Evolutionary conservation across 805 yeast species (phyloP).

Genomic region (Clavispora carvajalis): DNA sequence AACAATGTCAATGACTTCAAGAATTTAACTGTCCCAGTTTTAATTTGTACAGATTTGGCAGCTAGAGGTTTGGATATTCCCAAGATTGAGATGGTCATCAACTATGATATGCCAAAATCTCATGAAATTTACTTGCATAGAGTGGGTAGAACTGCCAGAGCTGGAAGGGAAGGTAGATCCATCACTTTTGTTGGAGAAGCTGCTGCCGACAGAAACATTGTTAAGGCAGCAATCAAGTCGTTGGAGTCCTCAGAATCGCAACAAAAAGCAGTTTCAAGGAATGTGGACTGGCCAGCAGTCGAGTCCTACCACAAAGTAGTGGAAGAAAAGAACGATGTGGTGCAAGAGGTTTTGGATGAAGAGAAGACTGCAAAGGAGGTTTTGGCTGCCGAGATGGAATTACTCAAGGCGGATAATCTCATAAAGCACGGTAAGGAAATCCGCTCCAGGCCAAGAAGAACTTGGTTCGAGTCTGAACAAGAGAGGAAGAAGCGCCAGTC

Average conservation of each 20-base stretch:
- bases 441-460: constrained; percentile 84
- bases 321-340: constrained; percentile 50
- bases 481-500: constrained; percentile 44
- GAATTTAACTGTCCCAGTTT: constrained; percentile 73
- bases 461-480: constrained; percentile 81
- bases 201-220: constrained; percentile 80
- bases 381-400: constrained; percentile 84
- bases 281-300: constrained; percentile 84
- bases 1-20: constrained; percentile 79
- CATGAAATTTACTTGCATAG: constrained; percentile 92
- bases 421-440: constrained; percentile 79
- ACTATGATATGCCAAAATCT: constrained; percentile 92
- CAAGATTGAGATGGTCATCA: constrained; percentile 89
- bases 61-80: constrained; percentile 99
- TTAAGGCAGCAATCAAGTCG: constrained; percentile 81
- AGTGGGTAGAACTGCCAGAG: constrained; percentile 99
- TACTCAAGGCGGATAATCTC: constrained; percentile 79
- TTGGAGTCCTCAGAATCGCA: constrained; percentile 34
- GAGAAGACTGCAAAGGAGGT: constrained; percentile 88
- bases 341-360: constrained; percentile 77
- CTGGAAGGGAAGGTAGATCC: constrained; percentile 92
- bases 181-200: constrained; percentile 92
- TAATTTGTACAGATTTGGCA: constrained; percentile 95
- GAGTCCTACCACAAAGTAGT: constrained; percentile 62
- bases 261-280: constrained; percentile 74